A percentile compares a stretch with the other conserved stretches of the same genome.
phyloP scores from a whole-genome alignment of 1,284 basidiomycete genomes.

The Apiotrichum brassicae region DNA sequence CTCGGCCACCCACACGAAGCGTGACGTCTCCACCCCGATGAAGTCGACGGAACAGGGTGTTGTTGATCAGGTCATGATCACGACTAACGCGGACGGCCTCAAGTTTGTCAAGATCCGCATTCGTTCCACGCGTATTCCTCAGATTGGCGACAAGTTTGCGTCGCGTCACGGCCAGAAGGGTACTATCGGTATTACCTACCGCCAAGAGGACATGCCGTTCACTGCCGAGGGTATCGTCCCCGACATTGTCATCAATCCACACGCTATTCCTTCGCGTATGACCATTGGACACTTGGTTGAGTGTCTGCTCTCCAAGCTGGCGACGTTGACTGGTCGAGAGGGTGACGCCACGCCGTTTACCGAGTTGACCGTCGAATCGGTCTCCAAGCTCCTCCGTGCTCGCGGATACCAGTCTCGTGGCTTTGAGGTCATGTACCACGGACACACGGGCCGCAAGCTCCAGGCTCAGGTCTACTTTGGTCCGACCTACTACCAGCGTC shows the following conservation, averaged over 20 bases:
- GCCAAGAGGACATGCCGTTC: conserved; percentile 99
- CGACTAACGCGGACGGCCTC: conserved; percentile 90
- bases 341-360: conserved; percentile 99
- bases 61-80: conserved; percentile 94
- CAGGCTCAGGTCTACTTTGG: conserved; percentile 98
- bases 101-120: conserved; percentile 99
- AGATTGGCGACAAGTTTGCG: conserved; percentile 98
- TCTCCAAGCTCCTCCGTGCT: conserved; percentile 71
- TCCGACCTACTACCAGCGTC: conserved; percentile 96
- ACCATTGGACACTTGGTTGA: conserved; percentile 99
- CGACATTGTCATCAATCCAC: conserved; percentile 97
- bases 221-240: conserved; percentile 92
- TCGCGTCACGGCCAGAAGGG: conserved; percentile 99
- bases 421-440: conserved; percentile 97
- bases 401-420: conserved; percentile 94
- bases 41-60: conserved; percentile 98
- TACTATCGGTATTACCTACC: conserved; percentile 97
- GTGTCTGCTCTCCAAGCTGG: conserved; percentile 92
- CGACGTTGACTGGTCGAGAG: conserved; percentile 91
- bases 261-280: conserved; percentile 99
- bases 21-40: conserved; percentile 93
- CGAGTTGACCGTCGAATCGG: conserved; percentile 92
- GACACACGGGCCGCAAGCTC: conserved; percentile 92
- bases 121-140: conserved; percentile 88
- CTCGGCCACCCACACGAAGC: conserved; percentile 78